These are phyloP conservation scores for Jatropha podagrica DNA, from an alignment of 441 rosid genomes.

Conservation along the genomic window DNA sequence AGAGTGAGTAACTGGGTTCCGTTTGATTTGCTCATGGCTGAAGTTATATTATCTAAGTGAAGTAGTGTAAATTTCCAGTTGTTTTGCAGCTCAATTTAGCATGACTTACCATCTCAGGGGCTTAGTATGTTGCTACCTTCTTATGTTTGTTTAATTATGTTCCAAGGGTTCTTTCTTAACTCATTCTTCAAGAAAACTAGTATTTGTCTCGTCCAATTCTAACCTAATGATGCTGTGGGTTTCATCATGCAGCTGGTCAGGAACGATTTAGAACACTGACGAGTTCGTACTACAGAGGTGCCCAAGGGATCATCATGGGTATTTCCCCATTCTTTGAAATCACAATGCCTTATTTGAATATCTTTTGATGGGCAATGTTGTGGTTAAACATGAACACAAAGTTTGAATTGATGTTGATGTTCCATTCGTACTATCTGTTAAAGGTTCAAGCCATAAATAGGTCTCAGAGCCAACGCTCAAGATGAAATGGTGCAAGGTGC, in stretches of 20 bases:
- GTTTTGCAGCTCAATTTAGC: too few relatives aligned
- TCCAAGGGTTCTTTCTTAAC: neutral
- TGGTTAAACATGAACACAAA: neutral
- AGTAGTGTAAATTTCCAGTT: neutral
- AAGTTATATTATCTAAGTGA: neutral
- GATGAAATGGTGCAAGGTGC: neutral
- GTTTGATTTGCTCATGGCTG: neutral
- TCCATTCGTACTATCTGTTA: neutral
- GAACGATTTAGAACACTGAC: conserved; percentile 81
- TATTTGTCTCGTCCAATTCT: conserved; percentile 3
- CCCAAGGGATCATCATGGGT: conserved; percentile 83
- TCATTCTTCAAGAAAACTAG: neutral
- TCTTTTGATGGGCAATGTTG: neutral
- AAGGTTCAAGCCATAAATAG: neutral
- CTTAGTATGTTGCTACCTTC: neutral
- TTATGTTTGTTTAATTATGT: neutral
- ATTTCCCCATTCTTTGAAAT: conserved; percentile 8
- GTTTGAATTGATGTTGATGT: neutral
- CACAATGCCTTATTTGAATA: neutral
- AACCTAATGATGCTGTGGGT: conserved; percentile 2
- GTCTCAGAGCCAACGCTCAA: neutral
- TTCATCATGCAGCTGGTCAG: conserved; percentile 62
- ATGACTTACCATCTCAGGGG: neutral
- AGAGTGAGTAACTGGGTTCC: neutral
- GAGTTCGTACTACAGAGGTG: conserved; percentile 83